Conservation (phyloP, 2,329 filamentous ascomycete genomes). For the Paracoccidioides lutzii region DNA sequence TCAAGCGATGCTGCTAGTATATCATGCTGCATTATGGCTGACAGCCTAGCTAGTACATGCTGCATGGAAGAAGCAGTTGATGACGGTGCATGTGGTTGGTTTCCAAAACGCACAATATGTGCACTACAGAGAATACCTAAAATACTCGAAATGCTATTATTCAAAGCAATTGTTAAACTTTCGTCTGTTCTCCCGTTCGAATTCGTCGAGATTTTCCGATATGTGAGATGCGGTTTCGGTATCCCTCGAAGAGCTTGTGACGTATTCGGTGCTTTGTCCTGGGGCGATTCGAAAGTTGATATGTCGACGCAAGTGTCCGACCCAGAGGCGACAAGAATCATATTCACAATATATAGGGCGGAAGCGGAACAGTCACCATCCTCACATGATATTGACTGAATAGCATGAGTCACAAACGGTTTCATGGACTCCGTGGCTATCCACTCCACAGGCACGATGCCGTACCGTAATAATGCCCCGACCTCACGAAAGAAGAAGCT, state of each 20-base stretch:
- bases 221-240: neutral
- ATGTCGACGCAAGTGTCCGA: neutral
- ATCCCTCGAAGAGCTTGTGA: neutral
- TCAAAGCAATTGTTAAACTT: conserved; percentile 7
- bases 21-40: conserved; percentile 6
- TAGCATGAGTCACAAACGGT: conserved; percentile 24
- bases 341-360: conserved; percentile 9
- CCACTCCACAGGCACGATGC: conserved; percentile 26
- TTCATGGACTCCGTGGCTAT: conserved; percentile 29
- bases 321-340: conserved; percentile 4
- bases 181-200: neutral
- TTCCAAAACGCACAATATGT: conserved; percentile 6
- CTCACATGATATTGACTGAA: conserved; percentile 25
- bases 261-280: neutral
- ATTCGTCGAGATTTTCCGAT: neutral
- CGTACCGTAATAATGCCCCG: conserved; percentile 22
- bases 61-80: conserved; percentile 4
- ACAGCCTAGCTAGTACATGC: conserved; percentile 5
- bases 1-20: conserved; percentile 1
- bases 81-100: neutral
- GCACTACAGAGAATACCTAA: conserved; percentile 8
- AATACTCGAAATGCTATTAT: conserved; percentile 12
- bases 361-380: conserved; percentile 20
- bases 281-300: neutral
- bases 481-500: conserved; percentile 25